Percentiles rank a stretch among this genome's conserved stretches.
phyloP scores from a whole-genome alignment of 1,139 yeast species.

The Wickerhamiella pararugosa region DNA sequence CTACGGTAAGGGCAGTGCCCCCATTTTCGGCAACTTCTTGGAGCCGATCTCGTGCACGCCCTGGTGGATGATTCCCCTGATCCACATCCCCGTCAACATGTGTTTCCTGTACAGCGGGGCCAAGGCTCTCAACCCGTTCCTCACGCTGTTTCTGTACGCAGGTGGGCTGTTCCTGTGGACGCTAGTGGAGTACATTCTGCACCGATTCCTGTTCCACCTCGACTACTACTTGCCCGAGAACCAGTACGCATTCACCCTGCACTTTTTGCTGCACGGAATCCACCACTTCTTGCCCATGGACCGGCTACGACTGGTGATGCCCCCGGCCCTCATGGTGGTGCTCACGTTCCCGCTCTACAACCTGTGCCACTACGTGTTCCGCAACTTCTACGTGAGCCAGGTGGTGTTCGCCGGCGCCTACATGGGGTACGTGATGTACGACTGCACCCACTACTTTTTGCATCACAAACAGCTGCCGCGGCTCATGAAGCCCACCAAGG shows the following conservation, averaged over 20 bases:
- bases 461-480: conserved; percentile 76
- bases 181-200: conserved; percentile 70
- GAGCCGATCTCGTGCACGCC: conserved; percentile 60
- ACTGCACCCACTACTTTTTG: conserved; percentile 74
- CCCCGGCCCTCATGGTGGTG: conserved; percentile 64
- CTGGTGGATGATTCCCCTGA: conserved; percentile 70
- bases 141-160: conserved; percentile 25
- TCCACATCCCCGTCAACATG: conserved; percentile 76
- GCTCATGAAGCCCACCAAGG: conserved; percentile 63
- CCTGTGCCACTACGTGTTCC: conserved; percentile 43
- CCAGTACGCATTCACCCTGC: conserved; percentile 58
- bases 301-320: conserved; percentile 79
- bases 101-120: conserved; percentile 31
- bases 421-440: conserved; percentile 83
- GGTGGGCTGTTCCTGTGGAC: conserved; percentile 86
- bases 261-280: conserved; percentile 84
- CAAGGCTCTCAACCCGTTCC: conserved; percentile 21
- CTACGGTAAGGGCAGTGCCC: conserved; percentile 84
- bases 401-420: conserved; percentile 87
- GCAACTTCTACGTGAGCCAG: conserved; percentile 42
- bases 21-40: conserved; percentile 57
- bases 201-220: conserved; percentile 84
- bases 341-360: conserved; percentile 46
- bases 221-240: conserved; percentile 77
- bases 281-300: conserved; percentile 99